Conservation (phyloP, 2,329 filamentous ascomycete genomes). For the Dactylellina cionopaga region DNA sequence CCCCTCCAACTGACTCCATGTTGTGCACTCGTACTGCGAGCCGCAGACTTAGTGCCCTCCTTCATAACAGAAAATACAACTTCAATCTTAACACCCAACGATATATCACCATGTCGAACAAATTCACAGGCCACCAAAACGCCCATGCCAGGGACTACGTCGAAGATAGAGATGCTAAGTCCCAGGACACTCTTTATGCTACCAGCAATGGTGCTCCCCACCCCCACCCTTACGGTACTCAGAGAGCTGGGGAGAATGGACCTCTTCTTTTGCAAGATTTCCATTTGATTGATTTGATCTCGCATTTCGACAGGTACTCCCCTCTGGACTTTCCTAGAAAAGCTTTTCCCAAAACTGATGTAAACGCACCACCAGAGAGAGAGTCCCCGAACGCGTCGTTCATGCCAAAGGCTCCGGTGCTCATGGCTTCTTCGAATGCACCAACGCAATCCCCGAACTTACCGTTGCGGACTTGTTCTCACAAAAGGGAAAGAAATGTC, state of each 20-base stretch:
- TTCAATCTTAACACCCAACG: constrained; percentile 16
- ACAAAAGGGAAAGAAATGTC: constrained; percentile 74
- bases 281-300: constrained; percentile 72
- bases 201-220: constrained; percentile 69
- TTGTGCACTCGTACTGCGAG: constrained; percentile 29
- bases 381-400: constrained; percentile 64
- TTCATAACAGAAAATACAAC: constrained; percentile 4
- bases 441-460: constrained; percentile 65
- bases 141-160: constrained; percentile 36
- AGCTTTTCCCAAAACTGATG: constrained; percentile 3
- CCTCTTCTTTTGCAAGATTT: constrained; percentile 73
- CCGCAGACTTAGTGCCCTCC: constrained; percentile 19
- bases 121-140: constrained; percentile 43
- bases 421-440: constrained; percentile 64
- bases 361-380: constrained; percentile 58
- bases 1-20: too few relatives aligned
- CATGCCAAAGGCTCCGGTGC: constrained; percentile 61
- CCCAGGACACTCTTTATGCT: constrained; percentile 63
- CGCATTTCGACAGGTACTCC: constrained; percentile 64
- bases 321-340: constrained; percentile 2
- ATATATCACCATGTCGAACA: constrained; percentile 35
- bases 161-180: constrained; percentile 43
- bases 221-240: constrained; percentile 69
- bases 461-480: constrained; percentile 67
- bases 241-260: constrained; percentile 69